Evolutionary conservation across 2,329 filamentous ascomycete species (phyloP).

Genomic region (Phaeomoniella chlamydospora): DNA sequence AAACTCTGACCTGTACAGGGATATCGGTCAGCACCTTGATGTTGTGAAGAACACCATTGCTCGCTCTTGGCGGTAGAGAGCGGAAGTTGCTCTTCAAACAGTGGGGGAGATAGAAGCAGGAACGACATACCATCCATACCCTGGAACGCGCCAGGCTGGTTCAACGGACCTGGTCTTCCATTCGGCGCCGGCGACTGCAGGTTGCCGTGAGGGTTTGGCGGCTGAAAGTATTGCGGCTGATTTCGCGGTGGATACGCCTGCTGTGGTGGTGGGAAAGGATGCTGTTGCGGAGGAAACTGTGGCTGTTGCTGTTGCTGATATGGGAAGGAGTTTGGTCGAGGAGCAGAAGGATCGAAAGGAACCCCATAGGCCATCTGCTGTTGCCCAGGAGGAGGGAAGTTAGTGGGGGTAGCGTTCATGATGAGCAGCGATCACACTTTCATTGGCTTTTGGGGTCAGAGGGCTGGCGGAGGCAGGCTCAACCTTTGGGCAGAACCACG

Average conservation of each 20-base stretch:
- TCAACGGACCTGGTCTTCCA: slow-evolving; percentile 1
- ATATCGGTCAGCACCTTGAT: not conserved
- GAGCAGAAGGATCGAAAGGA: not conserved
- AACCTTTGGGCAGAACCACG: not conserved
- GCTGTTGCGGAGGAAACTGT: slow-evolving; percentile 1
- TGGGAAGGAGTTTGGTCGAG: not conserved
- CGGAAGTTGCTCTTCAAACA: too few species aligned
- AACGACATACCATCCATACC: slow-evolving; percentile 1
- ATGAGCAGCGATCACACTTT: slow-evolving; percentile 5
- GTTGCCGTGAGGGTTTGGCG: slow-evolving; percentile 1
- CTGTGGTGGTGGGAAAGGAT: slow-evolving; percentile 2
- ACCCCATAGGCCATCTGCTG: not conserved
- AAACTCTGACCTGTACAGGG: not conserved
- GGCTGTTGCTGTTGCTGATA: slow-evolving; percentile 1
- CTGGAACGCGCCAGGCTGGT: not conserved
- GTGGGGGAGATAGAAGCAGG: too few species aligned
- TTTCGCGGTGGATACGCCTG: slow-evolving; percentile 1
- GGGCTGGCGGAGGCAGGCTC: too few species aligned
- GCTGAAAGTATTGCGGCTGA: slow-evolving; percentile 1
- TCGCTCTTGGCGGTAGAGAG: too few species aligned
- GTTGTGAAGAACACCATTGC: too few species aligned
- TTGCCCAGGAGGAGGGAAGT: not conserved
- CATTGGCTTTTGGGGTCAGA: not conserved
- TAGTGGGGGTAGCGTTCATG: slow-evolving; percentile 5
- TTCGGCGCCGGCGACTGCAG: not conserved